Evolutionary conservation across 2,329 filamentous ascomycete species (phyloP).

Genomic region (Calonectria pteridis): DNA sequence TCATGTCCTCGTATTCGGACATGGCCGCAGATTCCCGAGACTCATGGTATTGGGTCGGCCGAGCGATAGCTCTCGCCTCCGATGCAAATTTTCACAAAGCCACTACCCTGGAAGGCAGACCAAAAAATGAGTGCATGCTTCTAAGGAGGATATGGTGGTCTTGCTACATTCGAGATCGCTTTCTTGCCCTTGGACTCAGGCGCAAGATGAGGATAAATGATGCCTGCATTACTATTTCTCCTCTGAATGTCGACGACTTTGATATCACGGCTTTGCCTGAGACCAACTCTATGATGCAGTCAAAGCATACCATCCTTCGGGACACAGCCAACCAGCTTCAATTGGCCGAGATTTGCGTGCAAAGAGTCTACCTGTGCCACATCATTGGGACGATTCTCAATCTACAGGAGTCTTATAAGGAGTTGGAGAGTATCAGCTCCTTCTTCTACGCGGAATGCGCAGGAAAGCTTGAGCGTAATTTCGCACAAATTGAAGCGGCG

Average conservation of each 20-base stretch:
- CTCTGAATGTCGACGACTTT: not conserved
- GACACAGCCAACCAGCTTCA: not conserved
- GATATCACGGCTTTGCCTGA: not conserved
- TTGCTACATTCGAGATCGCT: not conserved
- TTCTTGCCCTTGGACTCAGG: not conserved
- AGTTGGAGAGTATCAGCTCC: not conserved
- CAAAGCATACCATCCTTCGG: not conserved
- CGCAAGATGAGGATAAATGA: constrained; percentile 1
- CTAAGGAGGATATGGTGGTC: constrained; percentile 4
- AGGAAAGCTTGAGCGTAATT: not conserved
- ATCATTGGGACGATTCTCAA: not conserved
- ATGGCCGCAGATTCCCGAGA: not conserved
- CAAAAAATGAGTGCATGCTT: not conserved
- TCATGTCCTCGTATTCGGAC: constrained; percentile 6
- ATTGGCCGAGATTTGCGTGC: not conserved
- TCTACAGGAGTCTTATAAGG: not conserved
- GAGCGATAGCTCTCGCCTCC: not conserved
- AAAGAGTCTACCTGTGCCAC: not conserved
- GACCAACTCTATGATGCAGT: not conserved
- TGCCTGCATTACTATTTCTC: not conserved
- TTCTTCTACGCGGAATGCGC: not conserved
- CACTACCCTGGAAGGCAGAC: not conserved
- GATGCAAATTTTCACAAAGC: not conserved
- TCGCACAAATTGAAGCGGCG: not conserved
- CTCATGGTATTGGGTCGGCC: not conserved